Evolutionary conservation across 2,329 filamentous ascomycete species (phyloP).

Genomic region (Colletotrichum sublineola): DNA sequence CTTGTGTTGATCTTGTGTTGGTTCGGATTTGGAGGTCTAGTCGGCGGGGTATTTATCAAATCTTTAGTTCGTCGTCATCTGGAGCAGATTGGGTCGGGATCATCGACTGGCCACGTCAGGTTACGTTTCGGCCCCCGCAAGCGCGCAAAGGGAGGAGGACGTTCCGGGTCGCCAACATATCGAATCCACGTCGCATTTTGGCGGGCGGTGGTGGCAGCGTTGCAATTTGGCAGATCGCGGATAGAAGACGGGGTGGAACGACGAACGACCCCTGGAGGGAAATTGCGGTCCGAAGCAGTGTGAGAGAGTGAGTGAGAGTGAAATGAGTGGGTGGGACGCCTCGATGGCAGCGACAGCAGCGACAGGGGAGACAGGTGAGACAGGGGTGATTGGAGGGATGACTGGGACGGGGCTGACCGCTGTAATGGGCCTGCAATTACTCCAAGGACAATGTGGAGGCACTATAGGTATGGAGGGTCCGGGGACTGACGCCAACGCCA

Average conservation of each 20-base stretch:
- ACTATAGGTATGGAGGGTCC: constrained; percentile 7
- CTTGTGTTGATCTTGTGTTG: too few relatives aligned
- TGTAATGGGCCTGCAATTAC: constrained; percentile 35
- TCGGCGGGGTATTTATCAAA: too few relatives aligned
- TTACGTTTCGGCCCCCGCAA: too few relatives aligned
- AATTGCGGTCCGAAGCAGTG: background rate
- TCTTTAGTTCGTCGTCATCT: background rate
- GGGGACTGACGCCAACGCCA: constrained; percentile 3
- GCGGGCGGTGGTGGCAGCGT: background rate
- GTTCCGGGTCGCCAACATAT: background rate
- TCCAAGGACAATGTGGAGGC: constrained; percentile 22
- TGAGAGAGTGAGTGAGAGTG: background rate
- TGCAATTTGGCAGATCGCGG: background rate
- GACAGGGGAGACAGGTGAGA: constrained; percentile 8
- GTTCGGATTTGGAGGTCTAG: too few relatives aligned
- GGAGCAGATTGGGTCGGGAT: too few relatives aligned
- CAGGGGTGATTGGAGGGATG: background rate
- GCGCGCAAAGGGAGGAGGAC: background rate
- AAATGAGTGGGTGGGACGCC: constrained; percentile 11
- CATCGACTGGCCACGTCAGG: too few relatives aligned
- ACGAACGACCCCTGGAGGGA: constrained; percentile 8
- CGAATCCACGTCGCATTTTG: background rate
- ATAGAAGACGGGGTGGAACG: background rate
- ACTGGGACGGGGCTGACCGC: constrained; percentile 20
- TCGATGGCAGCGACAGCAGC: background rate